Conservation (phyloP, 2,329 filamentous ascomycete species). For the Arachnomyces sp. region DNA sequence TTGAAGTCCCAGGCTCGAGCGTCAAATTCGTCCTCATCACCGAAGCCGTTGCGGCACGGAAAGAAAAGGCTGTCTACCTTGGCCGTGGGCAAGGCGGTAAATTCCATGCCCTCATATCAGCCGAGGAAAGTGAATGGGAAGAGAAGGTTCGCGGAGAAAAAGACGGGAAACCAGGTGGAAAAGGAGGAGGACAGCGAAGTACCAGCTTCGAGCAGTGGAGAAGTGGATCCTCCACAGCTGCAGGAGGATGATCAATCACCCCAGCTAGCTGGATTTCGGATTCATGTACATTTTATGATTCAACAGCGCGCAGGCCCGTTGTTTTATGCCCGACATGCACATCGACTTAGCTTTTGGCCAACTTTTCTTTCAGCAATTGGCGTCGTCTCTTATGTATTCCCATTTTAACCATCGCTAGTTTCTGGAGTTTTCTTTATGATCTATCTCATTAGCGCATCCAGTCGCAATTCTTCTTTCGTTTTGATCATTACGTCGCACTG, state of each 20-base stretch:
- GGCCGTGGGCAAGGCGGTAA: slow-evolving; percentile 43
- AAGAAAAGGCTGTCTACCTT: slow-evolving; percentile 47
- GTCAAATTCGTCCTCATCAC: slow-evolving; percentile 68
- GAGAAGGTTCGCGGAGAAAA: slow-evolving; percentile 28
- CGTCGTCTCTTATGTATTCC: too few species aligned
- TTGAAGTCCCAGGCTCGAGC: slow-evolving; percentile 59
- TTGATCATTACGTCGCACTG: too few species aligned
- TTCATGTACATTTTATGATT: too few species aligned
- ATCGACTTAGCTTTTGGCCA: too few species aligned
- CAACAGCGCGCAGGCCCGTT: too few species aligned
- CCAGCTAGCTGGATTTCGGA: too few species aligned
- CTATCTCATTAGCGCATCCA: too few species aligned
- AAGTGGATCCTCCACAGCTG: slow-evolving; percentile 26
- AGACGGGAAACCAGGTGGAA: slow-evolving; percentile 12
- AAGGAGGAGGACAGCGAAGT: slow-evolving; percentile 9
- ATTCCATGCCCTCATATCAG: slow-evolving; percentile 43
- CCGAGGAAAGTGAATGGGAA: slow-evolving; percentile 45
- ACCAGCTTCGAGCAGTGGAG: slow-evolving; percentile 40
- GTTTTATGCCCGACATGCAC: too few species aligned
- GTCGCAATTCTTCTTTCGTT: too few species aligned
- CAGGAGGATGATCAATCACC: slow-evolving; percentile 13
- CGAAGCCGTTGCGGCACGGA: slow-evolving; percentile 57
- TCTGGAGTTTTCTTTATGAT: too few species aligned
- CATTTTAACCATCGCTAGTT: too few species aligned
- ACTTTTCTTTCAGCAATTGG: too few species aligned